Percentiles rank a stretch among this genome's conserved stretches.
Evolutionary conservation across 2,329 filamentous ascomycete species (phyloP).

Genomic region (Paramyrothecium roridum): DNA sequence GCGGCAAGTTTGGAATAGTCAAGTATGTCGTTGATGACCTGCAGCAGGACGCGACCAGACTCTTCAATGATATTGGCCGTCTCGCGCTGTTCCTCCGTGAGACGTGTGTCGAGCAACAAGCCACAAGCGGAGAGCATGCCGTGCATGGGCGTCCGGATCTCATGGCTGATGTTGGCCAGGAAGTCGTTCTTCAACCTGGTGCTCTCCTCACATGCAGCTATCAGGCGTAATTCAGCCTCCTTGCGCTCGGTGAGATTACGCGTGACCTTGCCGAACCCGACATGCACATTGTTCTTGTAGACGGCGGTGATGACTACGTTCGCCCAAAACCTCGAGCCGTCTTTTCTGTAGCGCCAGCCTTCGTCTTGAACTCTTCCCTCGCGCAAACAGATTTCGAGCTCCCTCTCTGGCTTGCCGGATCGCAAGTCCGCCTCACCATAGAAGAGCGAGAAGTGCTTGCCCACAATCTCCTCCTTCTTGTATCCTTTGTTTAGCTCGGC

Average conservation of each 20-base stretch:
- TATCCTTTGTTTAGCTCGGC: conserved; percentile 56
- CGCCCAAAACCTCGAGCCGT: conserved; percentile 58
- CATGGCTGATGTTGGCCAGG: conserved; percentile 61
- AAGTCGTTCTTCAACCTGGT: conserved; percentile 61
- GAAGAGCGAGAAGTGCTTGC: conserved; percentile 55
- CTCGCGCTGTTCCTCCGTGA: conserved; percentile 54
- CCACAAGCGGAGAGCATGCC: conserved; percentile 58
- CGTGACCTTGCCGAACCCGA: conserved; percentile 58
- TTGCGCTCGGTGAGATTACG: conserved; percentile 55
- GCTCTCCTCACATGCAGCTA: conserved; percentile 58
- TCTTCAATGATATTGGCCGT: conserved; percentile 56
- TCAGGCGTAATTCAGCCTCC: conserved; percentile 50
- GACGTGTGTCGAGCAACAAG: conserved; percentile 50
- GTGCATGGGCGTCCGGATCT: conserved; percentile 64
- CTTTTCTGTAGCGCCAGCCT: conserved; percentile 56
- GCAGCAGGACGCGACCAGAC: conserved; percentile 54
- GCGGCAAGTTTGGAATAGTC: conserved; percentile 63
- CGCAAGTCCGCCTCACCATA: conserved; percentile 49
- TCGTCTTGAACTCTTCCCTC: conserved; percentile 57
- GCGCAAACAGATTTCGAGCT: conserved; percentile 48
- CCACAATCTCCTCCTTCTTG: conserved; percentile 49
- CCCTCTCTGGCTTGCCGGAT: conserved; percentile 45
- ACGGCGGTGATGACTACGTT: conserved; percentile 58
- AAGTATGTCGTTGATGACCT: conserved; percentile 64
- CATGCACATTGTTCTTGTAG: conserved; percentile 46